Evolutionary conservation across 164 flowering plant species (phyloP).

Genomic region (Nelumbo lutea): DNA sequence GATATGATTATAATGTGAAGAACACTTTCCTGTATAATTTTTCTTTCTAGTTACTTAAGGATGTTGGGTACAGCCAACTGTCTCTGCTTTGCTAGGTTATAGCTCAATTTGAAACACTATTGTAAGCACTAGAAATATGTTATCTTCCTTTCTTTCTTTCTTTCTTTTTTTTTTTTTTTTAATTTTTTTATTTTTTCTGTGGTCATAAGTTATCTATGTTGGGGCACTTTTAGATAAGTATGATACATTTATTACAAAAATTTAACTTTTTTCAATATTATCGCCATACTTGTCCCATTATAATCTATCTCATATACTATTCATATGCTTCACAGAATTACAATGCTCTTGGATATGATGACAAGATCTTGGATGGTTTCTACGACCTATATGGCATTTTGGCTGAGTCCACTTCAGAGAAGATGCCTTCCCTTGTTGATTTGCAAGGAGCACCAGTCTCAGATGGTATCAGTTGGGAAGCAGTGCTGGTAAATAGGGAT

Average conservation of each 20-base stretch:
- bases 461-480: slow-evolving; percentile 78
- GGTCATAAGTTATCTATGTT: neutral
- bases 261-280: neutral
- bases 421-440: slow-evolving; percentile 93
- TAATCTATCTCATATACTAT: slow-evolving; percentile 49
- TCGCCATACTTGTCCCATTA: slow-evolving; percentile 3
- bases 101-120: neutral
- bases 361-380: slow-evolving; percentile 94
- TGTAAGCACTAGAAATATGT: neutral
- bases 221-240: neutral
- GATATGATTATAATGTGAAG: too few species aligned
- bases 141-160: too few species aligned
- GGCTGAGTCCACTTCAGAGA: slow-evolving; percentile 49
- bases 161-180: neutral
- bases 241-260: neutral
- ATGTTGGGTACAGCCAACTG: neutral
- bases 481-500: slow-evolving; percentile 70
- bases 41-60: neutral
- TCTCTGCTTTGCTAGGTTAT: neutral
- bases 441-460: slow-evolving; percentile 72
- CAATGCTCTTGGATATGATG: slow-evolving; percentile 83
- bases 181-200: neutral
- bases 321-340: slow-evolving; percentile 79
- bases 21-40: neutral
- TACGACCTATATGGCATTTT: slow-evolving; percentile 83